Evolutionary conservation across 306 rosid species (phyloP).

Genomic region (Rubus idaeus): DNA sequence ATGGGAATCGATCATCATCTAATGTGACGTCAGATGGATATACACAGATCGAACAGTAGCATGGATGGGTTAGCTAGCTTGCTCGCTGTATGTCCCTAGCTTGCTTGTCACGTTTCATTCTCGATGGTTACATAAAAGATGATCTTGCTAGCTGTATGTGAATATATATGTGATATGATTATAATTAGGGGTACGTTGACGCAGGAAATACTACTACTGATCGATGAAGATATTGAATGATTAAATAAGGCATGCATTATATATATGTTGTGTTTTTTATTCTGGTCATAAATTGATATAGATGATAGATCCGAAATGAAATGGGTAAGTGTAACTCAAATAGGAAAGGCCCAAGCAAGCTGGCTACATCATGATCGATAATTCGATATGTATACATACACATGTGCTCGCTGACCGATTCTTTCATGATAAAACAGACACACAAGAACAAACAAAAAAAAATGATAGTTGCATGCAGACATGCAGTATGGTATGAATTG

Average conservation of each 20-base stretch:
- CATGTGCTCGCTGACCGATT: not conserved
- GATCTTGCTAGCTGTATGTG: not conserved
- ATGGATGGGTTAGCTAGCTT: not conserved
- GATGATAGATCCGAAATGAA: not conserved
- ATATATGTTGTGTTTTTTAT: no score
- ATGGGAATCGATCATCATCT: not conserved
- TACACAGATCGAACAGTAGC: not conserved
- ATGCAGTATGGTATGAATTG: not conserved
- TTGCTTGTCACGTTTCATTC: not conserved
- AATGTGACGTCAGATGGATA: not conserved
- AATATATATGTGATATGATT: not conserved
- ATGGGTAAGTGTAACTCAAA: not conserved
- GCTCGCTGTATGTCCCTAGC: not conserved
- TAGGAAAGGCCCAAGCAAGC: not conserved
- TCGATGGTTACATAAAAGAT: not conserved
- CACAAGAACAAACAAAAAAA: not conserved
- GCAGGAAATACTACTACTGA: not conserved
- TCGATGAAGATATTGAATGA: not conserved
- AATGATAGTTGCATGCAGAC: not conserved
- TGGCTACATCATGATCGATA: not conserved
- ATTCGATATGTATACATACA: no score
- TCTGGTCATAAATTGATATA: not conserved
- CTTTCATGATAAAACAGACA: not conserved
- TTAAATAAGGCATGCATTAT: not conserved
- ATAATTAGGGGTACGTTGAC: not conserved